Evolutionary conservation across 176 grass and related monocot genomes (phyloP), one percentile per base, ranked within the genome.

Genomic region (Poa pratensis): DNA sequence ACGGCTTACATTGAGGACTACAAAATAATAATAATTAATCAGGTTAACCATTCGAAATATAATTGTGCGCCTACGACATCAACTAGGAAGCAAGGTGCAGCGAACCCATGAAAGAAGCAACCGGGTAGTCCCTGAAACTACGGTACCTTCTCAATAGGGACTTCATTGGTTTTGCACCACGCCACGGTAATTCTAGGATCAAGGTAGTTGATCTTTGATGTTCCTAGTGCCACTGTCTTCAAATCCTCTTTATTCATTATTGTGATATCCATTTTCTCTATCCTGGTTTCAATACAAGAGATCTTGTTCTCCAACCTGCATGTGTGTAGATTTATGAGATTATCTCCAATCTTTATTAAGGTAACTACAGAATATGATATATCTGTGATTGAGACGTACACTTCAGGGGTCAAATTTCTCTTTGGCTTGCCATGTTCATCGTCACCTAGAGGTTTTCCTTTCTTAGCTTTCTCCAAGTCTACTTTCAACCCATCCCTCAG

Each of bases 131-230:
- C 7, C 18, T 32, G 18, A 9, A 26, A 15, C 9, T 26, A 50
- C 0, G 4, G 35, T 67, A 76, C 95, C 95, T 98, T 98, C 85
- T 98, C 95, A 6, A 98, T 92, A n/a, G 95, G 95, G 35, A 98
- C 90, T 87, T 95, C 95, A 80, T 95, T 87, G 49, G 93, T 87
- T 85, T 98, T 98, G 85, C 95, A 98, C 93, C 95, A 98, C 34
- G 95, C 93, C 42, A 98, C 89, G 1, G 93, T 86, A 53, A 98
- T 98, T 85, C 95, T 93, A 74, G 95, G 93, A 89, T 98, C 95
- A 20, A 98, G 92, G 63, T 98, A 98, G 80, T 95, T 95, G 69
- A 98, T 98, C 80, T 95, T 98, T 88, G 93, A 98, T 12, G 95
- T 98, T 83, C 95, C 95, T 22, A 98, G 73, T 50, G 95, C 95